These are phyloP conservation scores for Botrytis pseudocinerea DNA, from an alignment of 2,329 filamentous ascomycete species.

Conservation along the genomic window DNA sequence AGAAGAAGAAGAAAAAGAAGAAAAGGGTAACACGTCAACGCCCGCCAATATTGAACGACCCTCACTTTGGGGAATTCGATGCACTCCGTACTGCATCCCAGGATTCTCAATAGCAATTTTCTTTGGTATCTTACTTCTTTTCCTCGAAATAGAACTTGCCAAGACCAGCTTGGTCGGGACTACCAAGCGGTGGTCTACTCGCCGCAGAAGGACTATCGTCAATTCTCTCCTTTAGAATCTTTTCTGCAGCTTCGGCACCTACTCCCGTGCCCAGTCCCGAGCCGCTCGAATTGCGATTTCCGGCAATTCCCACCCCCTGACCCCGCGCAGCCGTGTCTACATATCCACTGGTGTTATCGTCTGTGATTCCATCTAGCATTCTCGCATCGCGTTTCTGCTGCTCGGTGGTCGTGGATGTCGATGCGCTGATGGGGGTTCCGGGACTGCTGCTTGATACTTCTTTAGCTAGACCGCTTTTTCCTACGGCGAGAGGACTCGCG, in stretches of 20 bases:
- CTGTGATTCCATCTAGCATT: conserved; percentile 65
- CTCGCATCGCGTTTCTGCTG: conserved; percentile 60
- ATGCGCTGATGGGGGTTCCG: conserved; percentile 31
- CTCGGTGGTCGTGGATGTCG: conserved; percentile 40
- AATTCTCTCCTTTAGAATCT: conserved; percentile 61
- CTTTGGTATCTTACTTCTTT: conserved; percentile 38
- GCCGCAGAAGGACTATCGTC: conserved; percentile 49
- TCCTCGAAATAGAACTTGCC: conserved; percentile 64
- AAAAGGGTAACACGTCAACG: neutral
- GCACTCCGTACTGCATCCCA: neutral
- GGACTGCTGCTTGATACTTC: conserved; percentile 30
- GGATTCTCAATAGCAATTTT: neutral
- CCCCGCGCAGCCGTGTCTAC: conserved; percentile 60
- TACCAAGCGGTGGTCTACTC: conserved; percentile 44
- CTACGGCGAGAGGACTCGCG: conserved; percentile 42
- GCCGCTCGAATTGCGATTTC: conserved; percentile 14
- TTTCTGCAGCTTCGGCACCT: conserved; percentile 58
- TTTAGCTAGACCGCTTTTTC: conserved; percentile 35
- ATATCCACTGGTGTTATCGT: conserved; percentile 57
- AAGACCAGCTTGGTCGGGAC: conserved; percentile 49
- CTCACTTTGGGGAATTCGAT: neutral
- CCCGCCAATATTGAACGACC: conserved; percentile 4
- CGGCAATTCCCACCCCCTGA: conserved; percentile 29
- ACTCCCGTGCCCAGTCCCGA: conserved; percentile 24
- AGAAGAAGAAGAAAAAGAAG: neutral